Evolutionary conservation across 1,284 basidiomycete species (phyloP), one percentile per base, ranked within the genome.

Genomic region (Apiotrichum domesticum): DNA sequence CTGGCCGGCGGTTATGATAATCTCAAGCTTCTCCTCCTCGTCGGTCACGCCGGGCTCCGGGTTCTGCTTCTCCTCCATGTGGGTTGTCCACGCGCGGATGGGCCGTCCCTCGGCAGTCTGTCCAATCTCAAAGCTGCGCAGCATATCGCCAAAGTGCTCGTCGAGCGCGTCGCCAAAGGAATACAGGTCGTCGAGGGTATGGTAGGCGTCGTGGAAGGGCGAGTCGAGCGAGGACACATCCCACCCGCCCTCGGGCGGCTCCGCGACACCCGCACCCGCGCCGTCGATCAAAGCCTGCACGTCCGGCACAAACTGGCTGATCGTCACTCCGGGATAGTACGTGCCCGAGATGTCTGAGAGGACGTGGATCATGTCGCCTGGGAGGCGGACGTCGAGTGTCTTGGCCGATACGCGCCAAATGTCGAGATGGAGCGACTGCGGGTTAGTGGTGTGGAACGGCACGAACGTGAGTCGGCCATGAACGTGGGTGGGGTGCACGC

Each of bases 1-100:
- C 67, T 88, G 87, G 0, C 87, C 86, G 8, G 86, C 86, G 6
- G 83, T 78, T 46, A 90, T 78, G n/a, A 90, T 81, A 64, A 90
- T 82, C 14, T 85, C 76, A 49, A 66, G 51, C 46, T 52, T 50
- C 49, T 56, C 48, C 9, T 52, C 42, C 3, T 55, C 43, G 8
- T 4, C 8, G 15, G 4, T 13, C 37, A 29, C 5, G 29, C 53
- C 52, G 49, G 43, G 9, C 34, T 61, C 56, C 8, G 41, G 56
- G 33, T 55, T 43, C 35, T 55, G 50, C 54, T 59, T 42, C 21
- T 21, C 21, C 21, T 21, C 21, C 21, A 21, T 21, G 21, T 21
- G 21, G 2, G 68, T 66, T 39, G 58, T 64, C 66, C 68, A 69
- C 3, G 71, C 70, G 44, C 67, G 59, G 54, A 70, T 68, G 14